These are phyloP conservation scores for Gaertneriomyces sp. DNA, from an alignment of 192 early-diverging fungal species.

Conservation along the genomic window DNA sequence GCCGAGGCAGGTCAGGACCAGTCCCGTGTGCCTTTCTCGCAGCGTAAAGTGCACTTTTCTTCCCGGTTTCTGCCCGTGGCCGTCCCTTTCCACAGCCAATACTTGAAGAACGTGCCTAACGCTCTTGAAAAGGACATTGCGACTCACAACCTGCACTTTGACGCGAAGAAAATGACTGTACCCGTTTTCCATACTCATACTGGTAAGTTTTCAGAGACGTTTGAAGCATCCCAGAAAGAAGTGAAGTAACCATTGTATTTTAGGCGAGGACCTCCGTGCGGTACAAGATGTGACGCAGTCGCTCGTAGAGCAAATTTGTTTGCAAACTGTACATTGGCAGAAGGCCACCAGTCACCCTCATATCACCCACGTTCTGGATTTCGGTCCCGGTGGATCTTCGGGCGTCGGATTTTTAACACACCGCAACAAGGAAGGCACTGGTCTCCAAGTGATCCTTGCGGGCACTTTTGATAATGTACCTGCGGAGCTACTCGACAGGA, in stretches of 20 bases:
- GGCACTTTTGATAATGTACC: constrained; percentile 60
- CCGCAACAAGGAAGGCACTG: constrained; percentile 84
- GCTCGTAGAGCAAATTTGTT: constrained; percentile 70
- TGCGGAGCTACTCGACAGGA: constrained; percentile 64
- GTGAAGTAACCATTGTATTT: constrained; percentile 16
- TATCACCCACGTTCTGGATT: constrained; percentile 89
- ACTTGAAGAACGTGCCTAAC: constrained; percentile 65
- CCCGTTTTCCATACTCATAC: constrained; percentile 77
- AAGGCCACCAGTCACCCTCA: constrained; percentile 50
- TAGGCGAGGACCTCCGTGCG: constrained; percentile 65
- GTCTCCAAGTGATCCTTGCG: constrained; percentile 69
- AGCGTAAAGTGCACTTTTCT: constrained; percentile 87
- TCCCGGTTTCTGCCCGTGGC: constrained; percentile 90
- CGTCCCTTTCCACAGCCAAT: constrained; percentile 86
- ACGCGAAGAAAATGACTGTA: constrained; percentile 63
- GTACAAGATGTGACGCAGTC: constrained; percentile 56
- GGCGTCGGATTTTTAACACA: constrained; percentile 81
- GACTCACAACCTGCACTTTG: constrained; percentile 58
- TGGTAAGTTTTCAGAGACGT: constrained; percentile 35
- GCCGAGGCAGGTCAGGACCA: constrained; percentile 81
- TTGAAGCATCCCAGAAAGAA: constrained; percentile 6
- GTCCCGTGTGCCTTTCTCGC: constrained; percentile 79
- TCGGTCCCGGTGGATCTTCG: constrained; percentile 80
- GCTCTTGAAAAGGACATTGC: constrained; percentile 67
- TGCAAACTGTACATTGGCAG: constrained; percentile 72